Evolutionary conservation across 108 stramenopile species (phyloP).

Genomic region (Cyclotella sp.): DNA sequence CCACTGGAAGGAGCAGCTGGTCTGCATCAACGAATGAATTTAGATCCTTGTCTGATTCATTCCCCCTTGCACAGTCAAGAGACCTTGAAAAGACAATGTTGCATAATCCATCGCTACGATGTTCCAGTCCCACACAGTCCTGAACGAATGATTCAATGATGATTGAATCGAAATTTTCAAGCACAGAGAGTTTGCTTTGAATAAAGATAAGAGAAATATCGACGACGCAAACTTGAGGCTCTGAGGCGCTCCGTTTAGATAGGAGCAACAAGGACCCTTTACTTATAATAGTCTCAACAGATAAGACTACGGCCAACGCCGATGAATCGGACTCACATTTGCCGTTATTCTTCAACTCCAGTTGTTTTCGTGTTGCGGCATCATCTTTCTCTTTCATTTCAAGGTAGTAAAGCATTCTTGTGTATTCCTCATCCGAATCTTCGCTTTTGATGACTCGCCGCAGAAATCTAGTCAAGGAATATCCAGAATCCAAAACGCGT

Average conservation of each 20-base stretch:
- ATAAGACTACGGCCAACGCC: conserved; percentile 36
- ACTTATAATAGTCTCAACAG: conserved; percentile 40
- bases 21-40: too few species aligned
- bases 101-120: conserved; percentile 27
- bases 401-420: conserved; percentile 31
- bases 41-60: background rate
- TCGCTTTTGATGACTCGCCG: conserved; percentile 9
- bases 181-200: conserved; percentile 24
- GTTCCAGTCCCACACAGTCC: conserved; percentile 48
- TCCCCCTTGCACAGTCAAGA: background rate
- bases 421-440: conserved; percentile 26
- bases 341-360: conserved; percentile 10
- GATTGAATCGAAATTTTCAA: conserved; percentile 58
- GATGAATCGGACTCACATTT: background rate
- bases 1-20: background rate
- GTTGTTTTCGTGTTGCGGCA: conserved; percentile 8
- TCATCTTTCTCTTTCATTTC: conserved; percentile 39
- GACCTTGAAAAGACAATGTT: conserved; percentile 15
- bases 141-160: conserved; percentile 42
- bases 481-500: conserved; percentile 10
- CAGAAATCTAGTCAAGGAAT: conserved; percentile 3
- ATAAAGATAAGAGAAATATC: conserved; percentile 41
- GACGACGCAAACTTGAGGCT: conserved; percentile 28
- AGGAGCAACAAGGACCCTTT: conserved; percentile 48
- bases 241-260: too few species aligned